Evolutionary conservation across 306 rosid genomes (phyloP), one percentile per base, ranked within the genome.

Genomic region (Sesbania bispinosa): DNA sequence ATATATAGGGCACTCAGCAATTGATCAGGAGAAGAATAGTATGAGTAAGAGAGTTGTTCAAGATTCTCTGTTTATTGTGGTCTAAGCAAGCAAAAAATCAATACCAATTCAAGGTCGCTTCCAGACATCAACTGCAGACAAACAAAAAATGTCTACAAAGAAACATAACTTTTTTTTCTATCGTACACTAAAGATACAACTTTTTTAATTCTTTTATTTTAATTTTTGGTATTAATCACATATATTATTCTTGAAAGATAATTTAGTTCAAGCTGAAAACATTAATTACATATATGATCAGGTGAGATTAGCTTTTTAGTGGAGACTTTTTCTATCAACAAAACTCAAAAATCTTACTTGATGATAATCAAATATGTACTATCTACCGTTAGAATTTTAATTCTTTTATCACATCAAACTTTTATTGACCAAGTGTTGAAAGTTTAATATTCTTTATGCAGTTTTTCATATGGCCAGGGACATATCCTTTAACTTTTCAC

Each of bases 1-100:
- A 24, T 10, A 55, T 13, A 54, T 48, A 36, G 30, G 20, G 65
- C 77, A 71, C 63, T 75, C 23, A 15, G 66, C 5, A 63, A 6
- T 26, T 54, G 10, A n/a, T n/a, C n/a, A 3, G 2, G 50, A 2
- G 9, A n/a, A 36, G 50, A 20, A 71, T 23, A 1, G 4, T 6
- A 19, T 20, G 16, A n/a, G 3, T n/a, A 2, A 1, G 4, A 1
- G 9, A 58, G 11, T 4, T 47, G 30, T 73, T 38, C 46, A 58
- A 35, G 39, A 16, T 16, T 61, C 19, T 14, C n/a, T n/a, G n/a
- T n/a, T n/a, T n/a, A 36, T 35, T 47, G 20, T 46, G 26, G 13
- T 46, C 41, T 15, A 6, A 15, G 30, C 0, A 6, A 15, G 30
- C 0, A 9, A 48, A 2, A 32, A 0, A 15, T 24, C 21, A 47